Percentiles rank a stretch among this genome's conserved stretches.
phyloP scores from a whole-genome alignment of 306 rosid genomes.

The Acacia crassicarpa region DNA sequence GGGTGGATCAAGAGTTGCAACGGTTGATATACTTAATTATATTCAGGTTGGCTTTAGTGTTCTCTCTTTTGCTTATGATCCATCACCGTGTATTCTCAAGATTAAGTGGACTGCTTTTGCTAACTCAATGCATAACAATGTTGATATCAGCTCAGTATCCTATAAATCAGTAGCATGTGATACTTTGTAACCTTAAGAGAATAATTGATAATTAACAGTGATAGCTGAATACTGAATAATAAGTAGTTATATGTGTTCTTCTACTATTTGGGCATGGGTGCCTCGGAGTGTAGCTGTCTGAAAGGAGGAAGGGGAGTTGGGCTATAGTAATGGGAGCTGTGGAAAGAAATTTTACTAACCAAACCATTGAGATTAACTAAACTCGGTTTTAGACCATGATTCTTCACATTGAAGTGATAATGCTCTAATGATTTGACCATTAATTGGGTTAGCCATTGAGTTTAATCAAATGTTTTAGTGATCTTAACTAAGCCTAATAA shows the following conservation, averaged over 20 bases:
- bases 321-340: background rate
- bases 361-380: background rate
- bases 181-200: background rate
- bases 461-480: background rate
- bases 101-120: background rate
- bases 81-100: background rate
- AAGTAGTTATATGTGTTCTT: background rate
- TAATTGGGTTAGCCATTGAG: background rate
- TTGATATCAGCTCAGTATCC: background rate
- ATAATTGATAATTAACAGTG: background rate
- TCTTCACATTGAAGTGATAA: background rate
- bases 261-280: conserved; percentile 4
- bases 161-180: background rate
- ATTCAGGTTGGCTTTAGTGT: conserved; percentile 49
- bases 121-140: background rate
- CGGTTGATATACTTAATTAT: conserved; percentile 59
- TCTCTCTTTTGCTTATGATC: conserved; percentile 17
- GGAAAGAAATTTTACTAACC: conserved; percentile 9
- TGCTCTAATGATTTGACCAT: conserved; percentile 13
- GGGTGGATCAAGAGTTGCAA: conserved; percentile 66
- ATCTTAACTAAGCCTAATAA: background rate
- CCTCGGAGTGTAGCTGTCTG: background rate
- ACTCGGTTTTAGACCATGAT: background rate
- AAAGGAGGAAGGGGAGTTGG: background rate
- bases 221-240: background rate